Evolutionary conservation across 2,329 filamentous ascomycete genomes (phyloP).

Genomic region (Microcyclosporella mali): DNA sequence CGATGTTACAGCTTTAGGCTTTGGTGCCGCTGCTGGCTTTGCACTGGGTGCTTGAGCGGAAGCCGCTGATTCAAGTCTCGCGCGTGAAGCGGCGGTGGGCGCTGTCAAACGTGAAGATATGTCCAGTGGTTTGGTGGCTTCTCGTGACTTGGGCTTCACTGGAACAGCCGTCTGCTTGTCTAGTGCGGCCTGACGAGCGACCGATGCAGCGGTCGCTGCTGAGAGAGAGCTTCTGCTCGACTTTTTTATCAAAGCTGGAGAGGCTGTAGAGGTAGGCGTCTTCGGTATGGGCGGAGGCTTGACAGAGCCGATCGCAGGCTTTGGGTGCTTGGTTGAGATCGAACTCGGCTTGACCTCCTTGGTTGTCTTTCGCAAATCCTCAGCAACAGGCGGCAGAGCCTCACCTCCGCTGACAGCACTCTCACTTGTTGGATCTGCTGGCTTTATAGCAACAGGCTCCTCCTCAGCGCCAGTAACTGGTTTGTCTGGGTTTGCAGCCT

Average conservation of each 20-base stretch:
- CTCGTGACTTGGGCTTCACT: slow-evolving; percentile 49
- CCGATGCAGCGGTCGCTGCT: slow-evolving; percentile 31
- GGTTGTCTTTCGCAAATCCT: slow-evolving; percentile 24
- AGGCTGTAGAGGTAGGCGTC: slow-evolving; percentile 8
- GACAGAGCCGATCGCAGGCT: slow-evolving; percentile 11
- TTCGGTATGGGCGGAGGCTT: slow-evolving; percentile 10
- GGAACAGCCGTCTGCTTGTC: slow-evolving; percentile 17
- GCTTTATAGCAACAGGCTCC: slow-evolving; percentile 35
- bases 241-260: slow-evolving; percentile 20
- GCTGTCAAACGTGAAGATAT: slow-evolving; percentile 62
- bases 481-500: slow-evolving; percentile 41
- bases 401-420: slow-evolving; percentile 35
- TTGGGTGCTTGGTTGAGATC: slow-evolving; percentile 14
- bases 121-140: slow-evolving; percentile 62
- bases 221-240: slow-evolving; percentile 30
- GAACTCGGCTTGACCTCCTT: slow-evolving; percentile 12
- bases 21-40: slow-evolving; percentile 26
- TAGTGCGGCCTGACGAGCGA: slow-evolving; percentile 20
- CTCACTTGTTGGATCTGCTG: slow-evolving; percentile 35
- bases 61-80: slow-evolving; percentile 46
- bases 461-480: slow-evolving; percentile 38
- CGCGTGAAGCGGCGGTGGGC: slow-evolving; percentile 63
- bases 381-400: slow-evolving; percentile 31
- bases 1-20: slow-evolving; percentile 27
- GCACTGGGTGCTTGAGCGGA: slow-evolving; percentile 25